phyloP scores from a whole-genome alignment of 768 basidiomycete genomes.

The Suillus cothurnatus region DNA sequence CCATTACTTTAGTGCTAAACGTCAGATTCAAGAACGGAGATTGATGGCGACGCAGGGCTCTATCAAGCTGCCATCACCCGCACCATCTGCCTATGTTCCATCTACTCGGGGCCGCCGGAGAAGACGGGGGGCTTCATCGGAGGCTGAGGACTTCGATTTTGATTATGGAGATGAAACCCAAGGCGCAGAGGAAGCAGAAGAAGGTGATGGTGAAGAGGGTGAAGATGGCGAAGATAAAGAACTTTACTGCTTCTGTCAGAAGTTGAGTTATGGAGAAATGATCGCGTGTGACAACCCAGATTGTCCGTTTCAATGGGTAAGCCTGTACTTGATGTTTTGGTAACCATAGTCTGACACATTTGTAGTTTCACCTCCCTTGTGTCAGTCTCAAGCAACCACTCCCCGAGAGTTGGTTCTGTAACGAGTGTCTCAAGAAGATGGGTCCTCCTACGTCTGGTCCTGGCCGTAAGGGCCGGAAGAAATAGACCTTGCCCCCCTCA shows the following conservation, averaged over 20 bases:
- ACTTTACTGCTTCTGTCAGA: conserved; percentile 65
- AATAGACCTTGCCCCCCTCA: conserved; percentile 25
- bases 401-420: conserved; percentile 62
- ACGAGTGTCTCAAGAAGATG: conserved; percentile 49
- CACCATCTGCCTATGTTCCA: conserved; percentile 31
- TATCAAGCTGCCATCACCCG: conserved; percentile 38
- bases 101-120: conserved; percentile 36
- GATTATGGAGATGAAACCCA: conserved; percentile 36
- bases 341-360: conserved; percentile 16
- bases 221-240: conserved; percentile 60
- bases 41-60: conserved; percentile 30
- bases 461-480: conserved; percentile 45
- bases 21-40: conserved; percentile 29
- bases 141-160: conserved; percentile 36
- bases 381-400: conserved; percentile 58
- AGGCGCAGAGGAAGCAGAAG: conserved; percentile 33
- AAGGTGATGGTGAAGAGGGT: conserved; percentile 44
- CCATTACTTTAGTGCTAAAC: conserved; percentile 9
- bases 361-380: conserved; percentile 64
- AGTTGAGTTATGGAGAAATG: conserved; percentile 68
- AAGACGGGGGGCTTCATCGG: conserved; percentile 38
- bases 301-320: conserved; percentile 65
- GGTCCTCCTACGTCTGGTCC: conserved; percentile 32
- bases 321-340: conserved; percentile 19
- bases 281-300: conserved; percentile 62